Percentiles rank a stretch among this genome's conserved stretches.
Conservation (phyloP, 306 rosid species). For the Gillenia trifoliata region DNA sequence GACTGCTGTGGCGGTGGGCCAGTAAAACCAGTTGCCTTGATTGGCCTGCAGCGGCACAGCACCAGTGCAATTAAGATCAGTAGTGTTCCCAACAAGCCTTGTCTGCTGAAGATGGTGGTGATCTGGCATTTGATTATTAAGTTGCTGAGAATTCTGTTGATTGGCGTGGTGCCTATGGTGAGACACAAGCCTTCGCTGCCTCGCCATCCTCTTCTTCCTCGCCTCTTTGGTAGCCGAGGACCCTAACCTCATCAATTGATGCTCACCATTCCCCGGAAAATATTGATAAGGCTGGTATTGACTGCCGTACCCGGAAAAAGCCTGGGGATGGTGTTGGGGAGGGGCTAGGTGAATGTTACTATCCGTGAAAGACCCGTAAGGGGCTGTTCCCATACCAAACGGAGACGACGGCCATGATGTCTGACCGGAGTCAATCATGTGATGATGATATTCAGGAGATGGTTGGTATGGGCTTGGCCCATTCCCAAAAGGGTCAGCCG, state of each 20-base stretch:
- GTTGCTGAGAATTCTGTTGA: slow-evolving; percentile 25
- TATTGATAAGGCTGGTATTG: slow-evolving; percentile 46
- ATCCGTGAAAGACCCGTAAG: slow-evolving; percentile 45
- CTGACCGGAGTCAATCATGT: slow-evolving; percentile 47
- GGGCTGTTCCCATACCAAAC: slow-evolving; percentile 38
- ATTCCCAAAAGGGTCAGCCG: slow-evolving; percentile 19
- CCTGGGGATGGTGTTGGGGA: slow-evolving; percentile 6
- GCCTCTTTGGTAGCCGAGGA: slow-evolving; percentile 93
- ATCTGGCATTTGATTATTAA: slow-evolving; percentile 34
- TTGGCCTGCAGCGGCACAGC: slow-evolving; percentile 20
- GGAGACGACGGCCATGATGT: slow-evolving; percentile 55
- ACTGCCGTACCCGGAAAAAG: slow-evolving; percentile 37
- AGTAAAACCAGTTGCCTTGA: slow-evolving; percentile 63
- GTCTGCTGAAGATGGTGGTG: slow-evolving; percentile 29
- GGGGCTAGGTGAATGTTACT: slow-evolving; percentile 19
- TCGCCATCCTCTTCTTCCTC: slow-evolving; percentile 90
- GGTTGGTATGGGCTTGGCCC: slow-evolving; percentile 26
- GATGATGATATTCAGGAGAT: slow-evolving; percentile 31
- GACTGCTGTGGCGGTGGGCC: slow-evolving; percentile 45
- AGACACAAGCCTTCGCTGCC: slow-evolving; percentile 56
- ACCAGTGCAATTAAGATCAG: slow-evolving; percentile 35
- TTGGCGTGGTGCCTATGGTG: slow-evolving; percentile 36
- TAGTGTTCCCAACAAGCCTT: slow-evolving; percentile 25
- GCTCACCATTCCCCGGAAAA: slow-evolving; percentile 39
- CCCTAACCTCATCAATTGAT: slow-evolving; percentile 53